Evolutionary conservation across 2,329 filamentous ascomycete genomes (phyloP), one percentile per base, ranked within the genome.

Genomic region (Decorospora gaudefroyi): DNA sequence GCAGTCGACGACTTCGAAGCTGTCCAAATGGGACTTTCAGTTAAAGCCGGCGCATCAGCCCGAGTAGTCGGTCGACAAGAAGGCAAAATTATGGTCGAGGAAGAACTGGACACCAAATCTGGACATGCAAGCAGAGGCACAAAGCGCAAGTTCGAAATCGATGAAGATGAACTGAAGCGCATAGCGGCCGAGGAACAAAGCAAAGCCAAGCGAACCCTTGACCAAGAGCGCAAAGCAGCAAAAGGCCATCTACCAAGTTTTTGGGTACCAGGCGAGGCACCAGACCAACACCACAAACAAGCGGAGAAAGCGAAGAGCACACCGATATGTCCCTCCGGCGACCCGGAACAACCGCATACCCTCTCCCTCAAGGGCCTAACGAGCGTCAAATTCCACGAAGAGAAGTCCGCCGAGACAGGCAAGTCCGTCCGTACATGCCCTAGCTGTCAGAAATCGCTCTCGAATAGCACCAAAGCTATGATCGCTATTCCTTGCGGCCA

Each of bases 401-500:
- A 90, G 45, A 80, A 79, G 31, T 76, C 78, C 9, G 69, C 79
- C 2, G 74, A 80, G 30, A 74, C 72, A 4, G 74, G 72, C 9
- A 72, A 77, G 62, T 65, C 70, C 1, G 64, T 72, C 4, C 70
- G 80, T 25, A 79, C 86, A 35, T 99, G 92, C 69, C 93, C 93
- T 0, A 86, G 87, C 31, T 99, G 92, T 72, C 84, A 87, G 55
- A 96, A 95, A 71, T 79, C 76, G 1, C 77, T 97, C 9, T 87
- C 82, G 32, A 97, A 97, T 65, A 80, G 87, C 3, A 87, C 88
- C 3, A 88, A 87, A 65, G 88, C 91, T 0, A 82, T 91, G 68
- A 76, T 96, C 37, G 85, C 88, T 2, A 91, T 89, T 67, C 88
- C 88, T 0, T 99, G 92, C 62, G 92, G 92, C 0, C 92, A 99